Conservation (phyloP, 192 early-diverging fungal species). For the Oehlia diaphana region DNA sequence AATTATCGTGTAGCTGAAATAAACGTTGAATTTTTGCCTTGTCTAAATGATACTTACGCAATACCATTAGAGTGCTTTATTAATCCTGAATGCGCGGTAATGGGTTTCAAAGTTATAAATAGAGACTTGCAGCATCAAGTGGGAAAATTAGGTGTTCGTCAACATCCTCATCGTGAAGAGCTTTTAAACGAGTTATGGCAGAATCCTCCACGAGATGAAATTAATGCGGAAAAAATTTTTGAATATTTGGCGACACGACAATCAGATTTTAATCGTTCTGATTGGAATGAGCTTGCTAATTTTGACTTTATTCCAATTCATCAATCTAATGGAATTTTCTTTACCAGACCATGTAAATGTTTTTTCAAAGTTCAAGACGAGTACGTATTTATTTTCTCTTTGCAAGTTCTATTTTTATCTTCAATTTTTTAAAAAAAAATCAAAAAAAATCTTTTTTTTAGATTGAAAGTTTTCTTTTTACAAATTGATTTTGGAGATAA, state of each 20-base stretch:
- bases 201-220: slow-evolving; percentile 31
- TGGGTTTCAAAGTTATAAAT: slow-evolving; percentile 69
- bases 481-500: slow-evolving; percentile 69
- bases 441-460: slow-evolving; percentile 38
- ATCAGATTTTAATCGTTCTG: slow-evolving; percentile 49
- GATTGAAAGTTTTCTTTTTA: slow-evolving; percentile 53
- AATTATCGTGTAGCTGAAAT: slow-evolving; percentile 49
- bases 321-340: background rate
- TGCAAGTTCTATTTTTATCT: no score
- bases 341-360: no score
- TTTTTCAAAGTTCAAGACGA: background rate
- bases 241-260: slow-evolving; percentile 66
- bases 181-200: slow-evolving; percentile 42
- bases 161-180: slow-evolving; percentile 51
- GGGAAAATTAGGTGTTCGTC: slow-evolving; percentile 64
- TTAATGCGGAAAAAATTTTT: slow-evolving; percentile 59
- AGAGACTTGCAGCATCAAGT: slow-evolving; percentile 49
- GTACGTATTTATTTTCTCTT: background rate
- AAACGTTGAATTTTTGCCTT: slow-evolving; percentile 64
- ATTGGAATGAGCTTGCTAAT: slow-evolving; percentile 55
- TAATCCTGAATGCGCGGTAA: slow-evolving; percentile 56
- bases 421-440: no score
- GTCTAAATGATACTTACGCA: slow-evolving; percentile 38
- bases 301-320: slow-evolving; percentile 66
- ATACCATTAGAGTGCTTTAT: slow-evolving; percentile 66